These are phyloP conservation scores for Grosmannia serpens DNA, from an alignment of 2,329 filamentous ascomycete species.

Conservation along the genomic window DNA sequence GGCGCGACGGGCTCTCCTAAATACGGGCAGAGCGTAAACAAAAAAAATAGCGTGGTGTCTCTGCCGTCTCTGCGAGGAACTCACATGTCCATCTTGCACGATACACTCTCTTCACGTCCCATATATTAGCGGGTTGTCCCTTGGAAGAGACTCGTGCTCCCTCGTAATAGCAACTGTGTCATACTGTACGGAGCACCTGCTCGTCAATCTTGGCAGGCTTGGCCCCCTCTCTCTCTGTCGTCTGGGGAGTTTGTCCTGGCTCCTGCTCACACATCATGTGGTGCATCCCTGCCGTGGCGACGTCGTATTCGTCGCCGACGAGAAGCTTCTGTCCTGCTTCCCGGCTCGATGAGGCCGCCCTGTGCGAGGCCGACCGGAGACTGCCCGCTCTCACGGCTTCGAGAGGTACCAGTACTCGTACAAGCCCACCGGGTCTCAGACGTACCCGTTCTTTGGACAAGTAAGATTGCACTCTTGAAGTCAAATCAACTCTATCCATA, in stretches of 20 bases:
- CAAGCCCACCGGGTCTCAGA: not conserved
- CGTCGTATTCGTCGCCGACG: not conserved
- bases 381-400: too few relatives aligned
- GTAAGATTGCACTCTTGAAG: not conserved
- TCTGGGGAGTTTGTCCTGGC: not conserved
- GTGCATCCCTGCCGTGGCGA: not conserved
- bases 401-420: not conserved
- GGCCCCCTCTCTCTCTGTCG: not conserved
- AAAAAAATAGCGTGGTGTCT: not conserved
- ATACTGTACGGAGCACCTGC: not conserved
- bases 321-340: not conserved
- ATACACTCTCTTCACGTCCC: too few relatives aligned
- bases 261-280: not conserved
- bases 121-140: too few relatives aligned
- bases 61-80: not conserved
- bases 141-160: too few relatives aligned
- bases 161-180: too few relatives aligned
- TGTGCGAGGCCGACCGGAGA: not conserved
- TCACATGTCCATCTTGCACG: too few relatives aligned
- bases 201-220: too few relatives aligned
- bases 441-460: not conserved
- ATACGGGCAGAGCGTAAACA: not conserved
- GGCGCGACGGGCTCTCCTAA: not conserved
- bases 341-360: not conserved
- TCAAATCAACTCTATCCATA: not conserved